Base-by-base conservation (phyloP, 1,284 basidiomycete genomes). In the Pseudozyma hubeiensis region DNA sequence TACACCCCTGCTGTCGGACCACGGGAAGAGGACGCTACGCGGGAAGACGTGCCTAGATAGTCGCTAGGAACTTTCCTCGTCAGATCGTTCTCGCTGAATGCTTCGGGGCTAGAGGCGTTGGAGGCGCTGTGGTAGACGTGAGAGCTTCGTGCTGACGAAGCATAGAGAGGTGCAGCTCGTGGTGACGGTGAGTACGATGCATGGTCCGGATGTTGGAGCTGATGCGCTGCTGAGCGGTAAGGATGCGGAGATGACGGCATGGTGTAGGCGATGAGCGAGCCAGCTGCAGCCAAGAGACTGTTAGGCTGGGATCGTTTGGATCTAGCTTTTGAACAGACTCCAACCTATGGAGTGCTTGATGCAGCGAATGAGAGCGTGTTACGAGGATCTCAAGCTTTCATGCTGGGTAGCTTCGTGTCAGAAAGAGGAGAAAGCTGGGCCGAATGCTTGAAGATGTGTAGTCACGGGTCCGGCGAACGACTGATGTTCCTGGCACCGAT, bases 121-220 rank as follows among this genome's bases (percentile, higher is more conserved):
- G 66, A 50, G 8, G 60, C 19, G 40, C 34, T 63, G 17, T 56
- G 60, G 44, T 62, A 72, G 33, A 55, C 52, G n/a, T 65, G 68
- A 3, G 63, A 64, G 41, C 35, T 48, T 30, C 58, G 62, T 19
- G 53, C 56, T 9, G 60, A 41, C 0, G 64, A 61, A 1, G 64
- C 49, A 43, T 73, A 73, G 4, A 67, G 57, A 0, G 70, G 64
- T 1, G 70, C 60, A 4, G 70, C 60, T 29, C 64, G 33, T 3
- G 70, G 64, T 29, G 70, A 67, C 4, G 70, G 64, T 8, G 70
- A 67, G 41, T 67, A 73, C 2, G 65, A 62, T 0, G 71, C 65
- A 30, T 74, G 71, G 6, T 74, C 65, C 13, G 71, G 71, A 56
- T 74, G 71, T 40, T 74, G 71, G 14, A 74, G 71, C 55, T 74